phyloP scores from a whole-genome alignment of 2,329 filamentous ascomycete species.

The Acephala macrosclerotiorum region DNA sequence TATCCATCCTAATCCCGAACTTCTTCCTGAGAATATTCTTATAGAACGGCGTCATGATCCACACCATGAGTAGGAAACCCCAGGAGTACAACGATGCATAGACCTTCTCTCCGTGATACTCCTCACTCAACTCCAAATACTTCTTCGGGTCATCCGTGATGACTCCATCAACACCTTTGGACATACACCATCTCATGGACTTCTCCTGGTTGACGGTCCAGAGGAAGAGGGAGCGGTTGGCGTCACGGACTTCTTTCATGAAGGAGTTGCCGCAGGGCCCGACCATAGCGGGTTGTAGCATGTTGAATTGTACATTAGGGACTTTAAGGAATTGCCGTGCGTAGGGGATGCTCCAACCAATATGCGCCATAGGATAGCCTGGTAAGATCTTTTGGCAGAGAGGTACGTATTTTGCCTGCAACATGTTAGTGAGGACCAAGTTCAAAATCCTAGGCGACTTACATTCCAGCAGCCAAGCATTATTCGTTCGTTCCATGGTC shows the following conservation, averaged over 20 bases:
- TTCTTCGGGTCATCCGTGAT: constrained; percentile 83
- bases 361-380: constrained; percentile 69
- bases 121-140: constrained; percentile 67
- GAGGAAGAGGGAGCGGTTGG: constrained; percentile 68
- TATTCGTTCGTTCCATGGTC: constrained; percentile 76
- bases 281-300: constrained; percentile 73
- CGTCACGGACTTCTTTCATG: constrained; percentile 63
- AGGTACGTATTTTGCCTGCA: constrained; percentile 70
- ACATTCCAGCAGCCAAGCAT: constrained; percentile 86
- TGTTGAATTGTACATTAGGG: constrained; percentile 79
- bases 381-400: constrained; percentile 69
- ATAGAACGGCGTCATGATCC: constrained; percentile 33
- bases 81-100: constrained; percentile 20
- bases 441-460: constrained; percentile 33
- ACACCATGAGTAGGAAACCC: constrained; percentile 30
- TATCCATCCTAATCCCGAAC: constrained; percentile 24
- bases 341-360: constrained; percentile 65
- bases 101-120: constrained; percentile 38
- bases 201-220: constrained; percentile 88
- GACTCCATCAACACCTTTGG: constrained; percentile 74
- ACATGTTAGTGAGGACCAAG: constrained; percentile 15
- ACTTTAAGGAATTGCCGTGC: constrained; percentile 74
- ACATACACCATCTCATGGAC: constrained; percentile 84
- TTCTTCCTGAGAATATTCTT: constrained; percentile 32
- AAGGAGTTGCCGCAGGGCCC: constrained; percentile 73